Base-by-base conservation (phyloP, 305 asterid genomes). In the Withania somnifera region DNA sequence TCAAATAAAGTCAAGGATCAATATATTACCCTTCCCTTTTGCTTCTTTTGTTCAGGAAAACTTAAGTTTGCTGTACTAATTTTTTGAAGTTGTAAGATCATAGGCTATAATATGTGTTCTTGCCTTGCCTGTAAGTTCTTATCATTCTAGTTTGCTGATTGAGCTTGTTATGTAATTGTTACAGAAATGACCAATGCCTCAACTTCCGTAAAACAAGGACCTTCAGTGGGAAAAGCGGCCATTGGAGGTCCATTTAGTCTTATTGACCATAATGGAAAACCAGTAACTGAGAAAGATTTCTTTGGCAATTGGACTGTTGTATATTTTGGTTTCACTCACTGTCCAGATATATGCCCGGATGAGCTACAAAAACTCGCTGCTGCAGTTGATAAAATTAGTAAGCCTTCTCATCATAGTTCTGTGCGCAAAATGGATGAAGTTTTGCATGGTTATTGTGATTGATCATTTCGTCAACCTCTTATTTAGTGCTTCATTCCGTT, bases 301-400 rank as follows among this genome's bases (percentile, higher is more conserved):
- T 24, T 88, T 81, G 99, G 99, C 47, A 90, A 90, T 58, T 95
- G 99, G 98, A 93, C 87, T 83, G 58, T 94, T 80, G 34, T 95
- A 66, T 95, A 95, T 87, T 94, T 95, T 88, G 98, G 99, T 53
- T 94, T 94, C 91, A 94, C 99, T 83, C 97, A 93, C 86, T 95
- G 98, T 85, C 99, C 99, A 75, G 98, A 95, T 94, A 92, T 95
- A 86, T 95, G 98, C 87, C 99, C 99, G 1, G 97, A 91, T 83
- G 98, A 95, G 87, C 94, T 95, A 80, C 95, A 89, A 82, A 95
- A 95, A 89, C 87, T 95, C 82, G 95, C 93, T 71, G 84, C 89
- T 75, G 97, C 99, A 82, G 88, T 95, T 82, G 97, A 95, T 86
- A 92, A 90, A 90, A 93, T 93, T 87, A 93, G 99, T 93, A 85